A percentile compares a stretch with the other conserved stretches of the same genome.
Conservation (phyloP, 345 rosid species). For the Linum tenue region DNA sequence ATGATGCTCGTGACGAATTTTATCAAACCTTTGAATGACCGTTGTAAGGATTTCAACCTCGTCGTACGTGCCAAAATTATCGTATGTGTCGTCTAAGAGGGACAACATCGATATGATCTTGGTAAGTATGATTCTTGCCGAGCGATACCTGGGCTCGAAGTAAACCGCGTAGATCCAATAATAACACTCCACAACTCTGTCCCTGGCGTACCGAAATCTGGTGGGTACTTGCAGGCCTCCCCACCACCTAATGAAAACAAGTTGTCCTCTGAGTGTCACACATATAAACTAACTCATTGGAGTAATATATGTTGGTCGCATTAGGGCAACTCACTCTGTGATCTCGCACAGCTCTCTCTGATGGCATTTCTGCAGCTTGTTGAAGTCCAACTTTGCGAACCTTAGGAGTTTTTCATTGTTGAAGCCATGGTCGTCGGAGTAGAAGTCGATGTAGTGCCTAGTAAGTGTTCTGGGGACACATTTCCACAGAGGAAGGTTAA, state of each 20-base stretch:
- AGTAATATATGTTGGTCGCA: no score
- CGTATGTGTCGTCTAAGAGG: conserved; percentile 1
- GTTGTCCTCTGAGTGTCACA: no score
- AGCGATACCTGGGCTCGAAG: conserved; percentile 14
- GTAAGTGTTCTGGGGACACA: conserved; percentile 19
- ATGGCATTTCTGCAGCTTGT: conserved; percentile 15
- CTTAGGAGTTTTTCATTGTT: conserved; percentile 9
- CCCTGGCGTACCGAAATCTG: conserved; percentile 22
- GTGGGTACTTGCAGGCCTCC: conserved; percentile 13
- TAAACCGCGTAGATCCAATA: conserved; percentile 3
- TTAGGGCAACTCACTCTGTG: neutral
- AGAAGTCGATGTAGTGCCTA: conserved; percentile 15
- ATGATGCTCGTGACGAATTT: neutral
- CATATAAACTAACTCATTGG: no score
- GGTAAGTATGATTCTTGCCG: conserved; percentile 10
- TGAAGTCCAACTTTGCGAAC: conserved; percentile 34
- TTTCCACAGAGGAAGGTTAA: conserved; percentile 14
- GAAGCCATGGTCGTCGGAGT: conserved; percentile 2
- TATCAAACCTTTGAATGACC: conserved; percentile 16
- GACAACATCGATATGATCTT: conserved; percentile 12
- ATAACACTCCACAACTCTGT: conserved; percentile 12
- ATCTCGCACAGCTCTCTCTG: conserved; percentile 16
- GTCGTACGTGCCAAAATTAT: no score
- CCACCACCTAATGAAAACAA: conserved; percentile 19
- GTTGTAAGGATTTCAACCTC: no score